Conservation (phyloP, 129 eudicot genomes). For the Centaurea solstitialis region DNA sequence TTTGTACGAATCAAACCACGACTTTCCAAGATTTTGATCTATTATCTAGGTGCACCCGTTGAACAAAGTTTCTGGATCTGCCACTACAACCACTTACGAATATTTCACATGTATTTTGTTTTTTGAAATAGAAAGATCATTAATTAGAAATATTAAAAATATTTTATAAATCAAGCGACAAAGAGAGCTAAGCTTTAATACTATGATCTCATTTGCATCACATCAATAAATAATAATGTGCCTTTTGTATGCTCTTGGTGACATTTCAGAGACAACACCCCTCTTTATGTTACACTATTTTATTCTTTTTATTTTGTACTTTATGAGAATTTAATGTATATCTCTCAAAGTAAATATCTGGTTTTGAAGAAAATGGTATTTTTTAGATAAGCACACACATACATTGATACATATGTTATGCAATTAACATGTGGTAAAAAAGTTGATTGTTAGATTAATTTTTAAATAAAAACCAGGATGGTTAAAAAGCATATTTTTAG, state of each 20-base stretch:
- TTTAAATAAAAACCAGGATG: neutral
- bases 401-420: neutral
- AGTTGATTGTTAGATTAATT: too few species aligned
- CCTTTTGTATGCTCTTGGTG: neutral
- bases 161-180: neutral
- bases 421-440: neutral
- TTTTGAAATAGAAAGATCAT: too few species aligned
- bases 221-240: neutral
- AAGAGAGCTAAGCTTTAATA: neutral
- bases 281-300: neutral
- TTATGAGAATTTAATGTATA: too few species aligned
- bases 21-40: too few species aligned
- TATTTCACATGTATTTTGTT: too few species aligned
- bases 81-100: too few species aligned
- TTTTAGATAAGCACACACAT: neutral
- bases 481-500: neutral
- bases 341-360: neutral
- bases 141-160: too few species aligned
- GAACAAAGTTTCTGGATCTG: too few species aligned
- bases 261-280: neutral
- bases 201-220: too few species aligned
- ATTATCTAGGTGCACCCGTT: too few species aligned
- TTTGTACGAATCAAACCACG: too few species aligned
- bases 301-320: neutral
- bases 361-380: too few species aligned